phyloP scores from a whole-genome alignment of 495 filamentous ascomycete genomes.

The Annulohypoxylon moriforme region DNA sequence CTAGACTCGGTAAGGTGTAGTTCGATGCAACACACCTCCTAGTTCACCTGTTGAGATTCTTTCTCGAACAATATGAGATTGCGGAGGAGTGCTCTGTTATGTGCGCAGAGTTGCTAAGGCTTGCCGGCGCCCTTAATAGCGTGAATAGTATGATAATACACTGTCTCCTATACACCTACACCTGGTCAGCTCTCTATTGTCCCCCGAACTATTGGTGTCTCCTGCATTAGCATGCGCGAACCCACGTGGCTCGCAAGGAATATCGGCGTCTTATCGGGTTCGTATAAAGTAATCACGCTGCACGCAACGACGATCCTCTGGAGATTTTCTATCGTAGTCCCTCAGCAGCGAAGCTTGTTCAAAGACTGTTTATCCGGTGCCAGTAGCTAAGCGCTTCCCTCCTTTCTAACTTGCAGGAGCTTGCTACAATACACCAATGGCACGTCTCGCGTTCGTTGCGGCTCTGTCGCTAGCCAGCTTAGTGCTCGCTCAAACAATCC shows the following conservation, averaged over 20 bases:
- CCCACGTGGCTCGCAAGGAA: conserved; percentile 34
- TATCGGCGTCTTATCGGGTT: conserved; percentile 16
- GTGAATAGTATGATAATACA: conserved; percentile 8
- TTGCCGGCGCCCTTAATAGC: conserved; percentile 9
- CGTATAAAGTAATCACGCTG: conserved; percentile 25
- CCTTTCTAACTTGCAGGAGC: conserved; percentile 5
- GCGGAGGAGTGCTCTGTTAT: conserved; percentile 19
- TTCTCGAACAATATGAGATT: conserved; percentile 29
- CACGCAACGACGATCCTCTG: conserved; percentile 27
- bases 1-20: conserved; percentile 14
- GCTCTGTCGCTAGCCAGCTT: conserved; percentile 40
- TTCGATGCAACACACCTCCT: conserved; percentile 12
- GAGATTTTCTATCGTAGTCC: conserved; percentile 14
- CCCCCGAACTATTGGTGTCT: conserved; percentile 18
- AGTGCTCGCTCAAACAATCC: conserved; percentile 37
- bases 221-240: conserved; percentile 22
- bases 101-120: conserved; percentile 7
- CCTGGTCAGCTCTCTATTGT: neutral
- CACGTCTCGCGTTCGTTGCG: conserved; percentile 32
- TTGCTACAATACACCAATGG: conserved; percentile 24
- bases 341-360: conserved; percentile 15
- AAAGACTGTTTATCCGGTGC: conserved; percentile 19
- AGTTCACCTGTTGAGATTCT: neutral
- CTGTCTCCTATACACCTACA: conserved; percentile 14
- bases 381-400: conserved; percentile 6